Evolutionary conservation across 2,329 filamentous ascomycete genomes (phyloP), one percentile per base, ranked within the genome.

Genomic region (Neoscytalidium dimidiatum): DNA sequence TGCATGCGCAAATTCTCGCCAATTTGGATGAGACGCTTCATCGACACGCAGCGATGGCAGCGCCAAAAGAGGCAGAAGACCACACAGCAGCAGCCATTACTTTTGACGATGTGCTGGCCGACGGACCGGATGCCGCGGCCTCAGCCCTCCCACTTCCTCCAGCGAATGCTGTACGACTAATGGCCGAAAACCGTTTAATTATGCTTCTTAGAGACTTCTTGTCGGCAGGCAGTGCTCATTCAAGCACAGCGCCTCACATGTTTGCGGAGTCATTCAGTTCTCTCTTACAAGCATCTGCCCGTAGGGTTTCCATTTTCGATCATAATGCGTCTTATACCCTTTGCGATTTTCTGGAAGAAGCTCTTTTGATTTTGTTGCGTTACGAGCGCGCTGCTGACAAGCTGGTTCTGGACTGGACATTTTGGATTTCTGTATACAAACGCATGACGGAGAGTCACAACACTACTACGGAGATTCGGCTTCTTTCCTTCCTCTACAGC

Each of bases 321-420:
- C 91, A 92, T 73, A 88, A 88, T 68, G 90, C 92, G 19, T 96
- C 92, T 75, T 95, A 95, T 74, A 91, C 92, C 9, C 82, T 97
- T n/a, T 94, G 93, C 73, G 94, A 97, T 75, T 93, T 97, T 69
- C 81, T 97, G 28, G 92, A 97, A 73, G 93, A 97, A 77, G 85
- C 90, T 1, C 81, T 96, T 58, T 81, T 87, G 17, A 88, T 92
- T 44, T 81, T 90, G 66, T 81, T 87, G 44, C 84, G 87, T 62
- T 91, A 88, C 77, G 85, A 79, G 77, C 82, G 73, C 73, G 44
- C 62, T 46, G 75, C 72, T 62, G 75, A 68, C 70, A 84, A 75
- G 26, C 70, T 75, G 23, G 84, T 89, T 58, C 77, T 94, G 44
- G 88, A 94, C 75, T 96, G 92, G 90, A 76, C 84, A 0, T 97